These are phyloP conservation scores for Falciphora oryzae DNA, from an alignment of 2,329 filamentous ascomycete genomes.

Conservation along the genomic window DNA sequence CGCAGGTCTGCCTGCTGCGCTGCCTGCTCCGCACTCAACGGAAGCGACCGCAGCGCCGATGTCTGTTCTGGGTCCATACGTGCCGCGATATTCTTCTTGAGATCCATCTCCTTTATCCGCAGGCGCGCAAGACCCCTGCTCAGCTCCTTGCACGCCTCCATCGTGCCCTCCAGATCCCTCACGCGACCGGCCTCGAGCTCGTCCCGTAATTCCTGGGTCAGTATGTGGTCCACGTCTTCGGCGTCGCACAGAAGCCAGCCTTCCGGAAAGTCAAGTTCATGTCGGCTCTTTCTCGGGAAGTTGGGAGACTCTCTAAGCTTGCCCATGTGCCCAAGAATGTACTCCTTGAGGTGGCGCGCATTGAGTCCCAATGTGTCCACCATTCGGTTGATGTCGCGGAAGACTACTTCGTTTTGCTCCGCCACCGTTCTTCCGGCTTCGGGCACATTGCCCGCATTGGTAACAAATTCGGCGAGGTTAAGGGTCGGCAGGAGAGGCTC, in stretches of 20 bases:
- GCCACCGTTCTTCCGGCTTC: conserved; percentile 52
- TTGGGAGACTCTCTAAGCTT: conserved; percentile 30
- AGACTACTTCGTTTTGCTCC: conserved; percentile 60
- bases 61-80: conserved; percentile 62
- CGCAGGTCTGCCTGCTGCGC: conserved; percentile 80
- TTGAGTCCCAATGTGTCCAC: conserved; percentile 89
- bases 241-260: conserved; percentile 75
- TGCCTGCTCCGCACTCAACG: conserved; percentile 78
- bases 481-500: conserved; percentile 57
- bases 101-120: conserved; percentile 68
- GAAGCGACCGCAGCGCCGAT: conserved; percentile 60
- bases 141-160: conserved; percentile 62
- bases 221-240: conserved; percentile 56
- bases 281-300: conserved; percentile 48
- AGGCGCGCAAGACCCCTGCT: conserved; percentile 66
- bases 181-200: conserved; percentile 64
- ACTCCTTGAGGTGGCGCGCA: conserved; percentile 57
- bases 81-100: conserved; percentile 68
- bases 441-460: conserved; percentile 38
- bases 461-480: conserved; percentile 60
- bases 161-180: conserved; percentile 60
- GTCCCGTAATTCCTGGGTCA: conserved; percentile 57
- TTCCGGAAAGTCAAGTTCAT: conserved; percentile 63
- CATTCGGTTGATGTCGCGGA: conserved; percentile 87
- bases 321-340: conserved; percentile 61